A percentile compares a stretch with the other conserved stretches of the same genome.
Evolutionary conservation across 352 stramenopile species (phyloP).

Genomic region (Globisporangium irregulare): DNA sequence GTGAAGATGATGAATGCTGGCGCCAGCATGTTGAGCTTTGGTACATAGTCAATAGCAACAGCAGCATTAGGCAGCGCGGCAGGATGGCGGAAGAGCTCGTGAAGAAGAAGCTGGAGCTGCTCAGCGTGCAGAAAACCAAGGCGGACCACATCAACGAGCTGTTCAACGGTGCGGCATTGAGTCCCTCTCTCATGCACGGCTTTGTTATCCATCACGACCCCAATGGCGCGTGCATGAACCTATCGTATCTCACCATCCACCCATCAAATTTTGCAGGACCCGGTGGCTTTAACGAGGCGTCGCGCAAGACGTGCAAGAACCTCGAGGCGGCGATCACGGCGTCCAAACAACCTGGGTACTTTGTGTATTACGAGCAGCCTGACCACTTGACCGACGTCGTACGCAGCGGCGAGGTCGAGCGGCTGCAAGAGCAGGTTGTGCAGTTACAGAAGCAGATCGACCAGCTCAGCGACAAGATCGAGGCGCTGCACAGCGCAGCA

Average conservation of each 20-base stretch:
- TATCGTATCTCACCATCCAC: neutral
- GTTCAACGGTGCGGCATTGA: conserved; percentile 33
- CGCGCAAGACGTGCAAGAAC: conserved; percentile 79
- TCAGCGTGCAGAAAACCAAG: conserved; percentile 65
- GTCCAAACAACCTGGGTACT: conserved; percentile 72
- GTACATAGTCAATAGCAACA: neutral
- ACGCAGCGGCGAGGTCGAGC: conserved; percentile 54
- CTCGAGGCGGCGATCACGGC: conserved; percentile 71
- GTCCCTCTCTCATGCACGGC: neutral
- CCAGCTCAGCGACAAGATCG: conserved; percentile 55
- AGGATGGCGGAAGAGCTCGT: conserved; percentile 56
- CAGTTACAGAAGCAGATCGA: conserved; percentile 75
- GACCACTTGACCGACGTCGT: conserved; percentile 54
- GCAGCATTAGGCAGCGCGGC: neutral
- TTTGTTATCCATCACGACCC: neutral
- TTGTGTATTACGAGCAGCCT: conserved; percentile 65
- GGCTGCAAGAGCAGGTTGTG: conserved; percentile 52
- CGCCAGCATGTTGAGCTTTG: neutral
- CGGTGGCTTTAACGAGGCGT: conserved; percentile 69
- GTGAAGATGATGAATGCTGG: neutral
- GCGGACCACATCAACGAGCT: conserved; percentile 57
- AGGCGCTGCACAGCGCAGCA: conserved; percentile 13
- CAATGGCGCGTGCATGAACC: neutral
- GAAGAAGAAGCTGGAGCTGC: conserved; percentile 76
- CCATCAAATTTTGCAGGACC: conserved; percentile 27